Percentiles rank a stretch among this genome's conserved stretches.
Evolutionary conservation across 768 basidiomycete genomes (phyloP).

Genomic region (Lentinus tigrinus): DNA sequence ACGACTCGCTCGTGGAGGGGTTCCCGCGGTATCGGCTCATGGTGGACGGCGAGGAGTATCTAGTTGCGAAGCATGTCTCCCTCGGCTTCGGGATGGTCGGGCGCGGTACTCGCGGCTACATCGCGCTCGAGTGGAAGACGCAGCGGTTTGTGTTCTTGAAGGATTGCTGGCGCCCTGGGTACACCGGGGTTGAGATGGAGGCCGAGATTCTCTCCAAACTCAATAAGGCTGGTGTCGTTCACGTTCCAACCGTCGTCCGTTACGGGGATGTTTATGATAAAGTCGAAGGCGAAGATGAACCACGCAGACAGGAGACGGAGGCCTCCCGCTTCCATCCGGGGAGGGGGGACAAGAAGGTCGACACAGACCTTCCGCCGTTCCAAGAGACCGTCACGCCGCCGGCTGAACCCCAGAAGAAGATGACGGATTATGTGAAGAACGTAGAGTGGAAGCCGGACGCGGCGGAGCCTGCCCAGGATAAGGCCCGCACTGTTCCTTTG

Average conservation of each 20-base stretch:
- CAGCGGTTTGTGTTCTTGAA: conserved; percentile 11
- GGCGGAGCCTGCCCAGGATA: too few relatives aligned
- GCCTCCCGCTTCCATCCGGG: too few relatives aligned
- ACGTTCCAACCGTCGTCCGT: not conserved
- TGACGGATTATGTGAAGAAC: too few relatives aligned
- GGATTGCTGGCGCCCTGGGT: conserved; percentile 12
- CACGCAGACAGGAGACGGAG: too few relatives aligned
- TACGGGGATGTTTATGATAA: too few relatives aligned
- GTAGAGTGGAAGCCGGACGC: too few relatives aligned
- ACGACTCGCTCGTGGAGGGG: not conserved
- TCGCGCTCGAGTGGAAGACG: conserved; percentile 10
- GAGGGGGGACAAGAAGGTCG: too few relatives aligned
- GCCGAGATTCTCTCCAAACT: not conserved
- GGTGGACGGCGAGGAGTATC: not conserved
- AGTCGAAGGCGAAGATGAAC: too few relatives aligned
- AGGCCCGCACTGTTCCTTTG: too few relatives aligned
- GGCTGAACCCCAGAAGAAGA: too few relatives aligned
- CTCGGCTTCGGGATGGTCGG: not conserved
- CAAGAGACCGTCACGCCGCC: too few relatives aligned
- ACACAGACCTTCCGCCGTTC: too few relatives aligned
- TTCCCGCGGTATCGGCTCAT: not conserved
- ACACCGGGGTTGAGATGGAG: not conserved
- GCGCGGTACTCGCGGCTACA: conserved; percentile 5
- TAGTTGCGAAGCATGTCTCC: not conserved
- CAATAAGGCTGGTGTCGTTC: not conserved